Evolutionary conservation across 805 yeast species (phyloP).

Genomic region (Candida manassasensis): DNA sequence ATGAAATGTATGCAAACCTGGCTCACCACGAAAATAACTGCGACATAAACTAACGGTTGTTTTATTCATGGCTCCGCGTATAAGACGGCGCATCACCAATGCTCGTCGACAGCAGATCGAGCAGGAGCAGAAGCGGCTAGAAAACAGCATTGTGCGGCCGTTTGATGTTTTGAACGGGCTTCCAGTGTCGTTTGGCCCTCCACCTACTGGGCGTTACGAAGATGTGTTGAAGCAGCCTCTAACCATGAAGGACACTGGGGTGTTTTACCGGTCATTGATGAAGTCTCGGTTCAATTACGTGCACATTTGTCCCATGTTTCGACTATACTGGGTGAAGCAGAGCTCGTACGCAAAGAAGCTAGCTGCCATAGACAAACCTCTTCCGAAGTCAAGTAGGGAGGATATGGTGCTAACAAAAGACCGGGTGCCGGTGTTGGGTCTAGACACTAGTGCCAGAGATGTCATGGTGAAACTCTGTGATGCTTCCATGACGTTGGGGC

Average conservation of each 20-base stretch:
- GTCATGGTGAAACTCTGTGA: conserved; percentile 87
- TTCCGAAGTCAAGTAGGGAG: conserved; percentile 17
- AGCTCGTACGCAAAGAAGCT: conserved; percentile 48
- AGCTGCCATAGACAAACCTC: conserved; percentile 36
- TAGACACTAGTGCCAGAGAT: conserved; percentile 60
- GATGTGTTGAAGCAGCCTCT: conserved; percentile 59
- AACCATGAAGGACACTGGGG: conserved; percentile 67
- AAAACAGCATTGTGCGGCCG: conserved; percentile 46
- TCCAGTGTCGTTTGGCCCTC: conserved; percentile 62
- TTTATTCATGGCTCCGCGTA: conserved; percentile 41
- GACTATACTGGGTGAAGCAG: conserved; percentile 75
- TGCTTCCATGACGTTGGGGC: conserved; percentile 67
- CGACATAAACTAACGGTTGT: too few species aligned
- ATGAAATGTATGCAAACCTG: too few species aligned
- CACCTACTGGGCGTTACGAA: conserved; percentile 52
- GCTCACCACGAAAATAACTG: too few species aligned
- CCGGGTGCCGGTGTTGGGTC: conserved; percentile 31
- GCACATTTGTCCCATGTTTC: conserved; percentile 69
- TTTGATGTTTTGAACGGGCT: conserved; percentile 60
- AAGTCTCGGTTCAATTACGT: conserved; percentile 57
- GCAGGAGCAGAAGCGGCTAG: conserved; percentile 33
- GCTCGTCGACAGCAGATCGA: conserved; percentile 40
- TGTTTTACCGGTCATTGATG: conserved; percentile 64
- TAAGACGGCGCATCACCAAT: conserved; percentile 40
- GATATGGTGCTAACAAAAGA: conserved; percentile 14